Evolutionary conservation across 2,329 filamentous ascomycete genomes (phyloP).

Genomic region (Sporothrix pseudoabietina): DNA sequence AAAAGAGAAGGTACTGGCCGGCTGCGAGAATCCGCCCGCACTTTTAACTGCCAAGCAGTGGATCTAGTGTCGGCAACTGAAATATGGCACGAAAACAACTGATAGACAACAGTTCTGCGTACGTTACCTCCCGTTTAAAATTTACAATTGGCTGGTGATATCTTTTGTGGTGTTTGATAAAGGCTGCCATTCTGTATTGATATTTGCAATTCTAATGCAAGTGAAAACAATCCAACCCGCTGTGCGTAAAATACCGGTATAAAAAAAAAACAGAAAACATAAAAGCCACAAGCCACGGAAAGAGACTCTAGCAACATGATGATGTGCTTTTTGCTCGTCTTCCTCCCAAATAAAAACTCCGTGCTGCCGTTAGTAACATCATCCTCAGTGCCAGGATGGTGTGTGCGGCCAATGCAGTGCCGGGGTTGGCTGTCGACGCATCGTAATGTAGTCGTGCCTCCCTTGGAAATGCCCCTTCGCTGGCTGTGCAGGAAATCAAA

Average conservation of each 20-base stretch:
- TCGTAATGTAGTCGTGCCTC: background rate
- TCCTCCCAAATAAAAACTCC: conserved; percentile 14
- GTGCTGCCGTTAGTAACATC: background rate
- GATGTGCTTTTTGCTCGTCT: background rate
- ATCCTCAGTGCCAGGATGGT: background rate
- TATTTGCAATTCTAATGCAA: background rate
- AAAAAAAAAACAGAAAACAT: background rate
- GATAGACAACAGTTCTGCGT: background rate
- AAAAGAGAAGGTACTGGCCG: conserved; percentile 10
- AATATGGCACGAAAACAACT: background rate
- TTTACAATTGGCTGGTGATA: background rate
- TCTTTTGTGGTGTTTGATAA: background rate
- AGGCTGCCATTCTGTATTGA: conserved; percentile 17
- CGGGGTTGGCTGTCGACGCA: conserved; percentile 7
- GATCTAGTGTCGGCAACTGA: background rate
- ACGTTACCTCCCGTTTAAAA: background rate
- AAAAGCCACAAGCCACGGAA: background rate
- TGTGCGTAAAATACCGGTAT: background rate
- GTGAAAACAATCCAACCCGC: background rate
- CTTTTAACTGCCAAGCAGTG: background rate
- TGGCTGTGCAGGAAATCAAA: background rate
- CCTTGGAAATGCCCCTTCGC: conserved; percentile 11
- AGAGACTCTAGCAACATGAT: background rate
- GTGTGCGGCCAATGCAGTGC: conserved; percentile 1
- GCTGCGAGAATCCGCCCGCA: background rate